Percentiles rank a stretch among this genome's conserved stretches.
phyloP scores from a whole-genome alignment of 1,284 basidiomycete genomes.

The Stygiomarasmius scandens region DNA sequence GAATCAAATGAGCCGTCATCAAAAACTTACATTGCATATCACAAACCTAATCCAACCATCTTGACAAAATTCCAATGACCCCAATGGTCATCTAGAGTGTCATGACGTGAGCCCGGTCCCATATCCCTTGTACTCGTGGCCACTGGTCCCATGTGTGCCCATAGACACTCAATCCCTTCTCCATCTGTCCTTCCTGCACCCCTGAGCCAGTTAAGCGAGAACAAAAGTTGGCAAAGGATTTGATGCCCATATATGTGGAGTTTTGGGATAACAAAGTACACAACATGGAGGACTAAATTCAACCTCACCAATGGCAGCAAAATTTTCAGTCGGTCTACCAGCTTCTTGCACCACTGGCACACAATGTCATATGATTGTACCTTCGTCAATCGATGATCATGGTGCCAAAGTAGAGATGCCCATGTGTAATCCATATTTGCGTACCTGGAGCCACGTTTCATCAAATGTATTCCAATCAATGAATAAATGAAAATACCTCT shows the following conservation, averaged over 20 bases:
- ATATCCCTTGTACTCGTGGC: too few species aligned
- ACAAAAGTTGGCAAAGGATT: too few species aligned
- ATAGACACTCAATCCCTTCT: constrained; percentile 26
- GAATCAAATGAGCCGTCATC: neutral
- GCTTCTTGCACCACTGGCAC: constrained; percentile 21
- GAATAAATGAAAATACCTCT: neutral
- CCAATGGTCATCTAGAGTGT: too few species aligned
- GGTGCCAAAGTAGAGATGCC: neutral
- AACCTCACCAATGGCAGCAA: constrained; percentile 15
- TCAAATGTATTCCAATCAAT: neutral
- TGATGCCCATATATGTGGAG: too few species aligned
- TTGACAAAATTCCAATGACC: constrained; percentile 33
- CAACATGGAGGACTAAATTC: constrained; percentile 8
- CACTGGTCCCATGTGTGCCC: constrained; percentile 23
- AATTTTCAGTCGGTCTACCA: constrained; percentile 13
- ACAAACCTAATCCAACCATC: constrained; percentile 15
- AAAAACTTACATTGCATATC: neutral
- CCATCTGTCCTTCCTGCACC: constrained; percentile 23
- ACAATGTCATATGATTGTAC: constrained; percentile 14
- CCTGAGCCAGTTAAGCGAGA: constrained; percentile 22
- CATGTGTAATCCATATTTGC: constrained; percentile 1
- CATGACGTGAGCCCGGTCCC: too few species aligned
- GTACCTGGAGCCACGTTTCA: neutral
- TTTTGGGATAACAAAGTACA: too few species aligned
- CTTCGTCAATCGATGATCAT: too few species aligned